These are phyloP conservation scores for Nakazawaea populi DNA, from an alignment of 805 yeast genomes.

Conservation along the genomic window DNA sequence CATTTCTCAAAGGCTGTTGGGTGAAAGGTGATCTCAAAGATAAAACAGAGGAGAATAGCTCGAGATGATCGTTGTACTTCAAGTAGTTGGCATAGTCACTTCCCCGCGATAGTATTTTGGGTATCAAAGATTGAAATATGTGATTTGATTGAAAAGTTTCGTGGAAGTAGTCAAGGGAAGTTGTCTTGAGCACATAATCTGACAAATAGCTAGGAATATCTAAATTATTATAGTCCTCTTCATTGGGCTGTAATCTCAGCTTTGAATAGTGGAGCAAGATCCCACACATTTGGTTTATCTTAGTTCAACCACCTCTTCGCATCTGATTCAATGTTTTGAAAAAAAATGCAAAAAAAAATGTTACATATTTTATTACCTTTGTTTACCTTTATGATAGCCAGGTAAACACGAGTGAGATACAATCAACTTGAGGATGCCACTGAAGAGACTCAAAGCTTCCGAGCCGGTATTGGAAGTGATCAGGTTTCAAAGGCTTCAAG, in stretches of 20 bases:
- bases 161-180: slow-evolving; percentile 12
- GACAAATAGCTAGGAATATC: slow-evolving; percentile 9
- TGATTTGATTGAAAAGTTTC: slow-evolving; percentile 12
- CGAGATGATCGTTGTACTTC: slow-evolving; percentile 16
- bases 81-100: slow-evolving; percentile 45
- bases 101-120: slow-evolving; percentile 53
- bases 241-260: neutral
- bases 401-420: neutral
- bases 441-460: neutral
- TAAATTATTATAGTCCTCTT: slow-evolving; percentile 8
- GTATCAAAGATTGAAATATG: slow-evolving; percentile 30
- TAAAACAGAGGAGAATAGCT: slow-evolving; percentile 65
- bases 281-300: slow-evolving; percentile 43
- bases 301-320: slow-evolving; percentile 13
- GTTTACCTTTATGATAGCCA: neutral
- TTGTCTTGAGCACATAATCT: slow-evolving; percentile 6
- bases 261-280: slow-evolving; percentile 33
- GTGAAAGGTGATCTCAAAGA: slow-evolving; percentile 78
- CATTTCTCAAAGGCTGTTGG: slow-evolving; percentile 53
- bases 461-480: slow-evolving; percentile 12
- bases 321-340: neutral
- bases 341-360: neutral
- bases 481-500: slow-evolving; percentile 25
- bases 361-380: neutral
- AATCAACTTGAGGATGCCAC: slow-evolving; percentile 1